A percentile compares a stretch with the other conserved stretches of the same genome.
Conservation (phyloP, 1,284 basidiomycete genomes). For the Puccinia hordei region DNA sequence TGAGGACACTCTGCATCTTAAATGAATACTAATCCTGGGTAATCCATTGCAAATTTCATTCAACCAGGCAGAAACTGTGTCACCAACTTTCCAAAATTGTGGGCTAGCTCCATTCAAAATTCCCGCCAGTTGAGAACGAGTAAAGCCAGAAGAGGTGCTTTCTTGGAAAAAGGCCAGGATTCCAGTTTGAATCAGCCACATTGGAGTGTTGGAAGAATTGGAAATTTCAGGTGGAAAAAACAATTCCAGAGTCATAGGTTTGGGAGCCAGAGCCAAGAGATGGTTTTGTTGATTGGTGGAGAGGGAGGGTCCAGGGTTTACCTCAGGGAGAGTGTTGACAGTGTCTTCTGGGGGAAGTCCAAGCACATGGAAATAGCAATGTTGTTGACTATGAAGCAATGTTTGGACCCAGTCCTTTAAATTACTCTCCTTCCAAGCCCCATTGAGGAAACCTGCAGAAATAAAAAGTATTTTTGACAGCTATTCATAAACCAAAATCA, state of each 20-base stretch:
- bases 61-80: no score
- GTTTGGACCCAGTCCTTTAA: neutral
- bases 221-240: neutral
- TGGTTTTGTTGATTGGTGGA: no score
- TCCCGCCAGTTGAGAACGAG: neutral
- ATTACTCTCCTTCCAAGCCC: neutral
- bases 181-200: neutral
- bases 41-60: no score
- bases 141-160: neutral
- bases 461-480: neutral
- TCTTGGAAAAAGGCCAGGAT: neutral
- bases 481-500: neutral
- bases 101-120: no score
- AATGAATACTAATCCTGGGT: no score
- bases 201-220: neutral
- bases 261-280: no score
- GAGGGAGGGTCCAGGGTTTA: no score
- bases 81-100: no score
- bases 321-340: no score
- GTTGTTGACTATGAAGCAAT: neutral
- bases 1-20: no score
- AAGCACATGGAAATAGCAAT: neutral
- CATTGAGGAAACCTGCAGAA: neutral
- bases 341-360: no score
- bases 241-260: neutral